Evolutionary conservation across 2,329 filamentous ascomycete genomes (phyloP), one percentile per base, ranked within the genome.

Genomic region (Alternaria brassicicola): DNA sequence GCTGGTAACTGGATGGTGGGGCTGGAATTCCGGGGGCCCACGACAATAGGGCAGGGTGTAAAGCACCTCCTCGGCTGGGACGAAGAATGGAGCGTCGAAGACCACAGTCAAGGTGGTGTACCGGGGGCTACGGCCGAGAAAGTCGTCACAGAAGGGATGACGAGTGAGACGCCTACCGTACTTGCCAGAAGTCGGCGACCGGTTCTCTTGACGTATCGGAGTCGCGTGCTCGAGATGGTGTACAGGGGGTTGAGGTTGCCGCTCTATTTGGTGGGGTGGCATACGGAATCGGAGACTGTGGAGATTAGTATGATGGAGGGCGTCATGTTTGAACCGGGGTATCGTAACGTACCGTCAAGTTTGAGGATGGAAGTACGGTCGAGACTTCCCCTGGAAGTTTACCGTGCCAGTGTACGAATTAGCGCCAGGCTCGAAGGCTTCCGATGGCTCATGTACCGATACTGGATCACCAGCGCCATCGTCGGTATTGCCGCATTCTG

Each of bases 1-100:
- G 85, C 86, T 13, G 95, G 95, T 26, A 98, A 98, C 79, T 98
- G 97, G 82, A 99, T 99, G 95, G 81, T 98, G 17, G 89, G 91
- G 45, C 80, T 97, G 15, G 85, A 87, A 59, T 85, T 97, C 50
- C 83, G 91, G 48, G 77, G 70, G 0, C 70, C 72, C 0, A 48
- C 55, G 2, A 52, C 52, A 2, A 46, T 56, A 0, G 61, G 57
- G 2, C 51, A 50, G 2, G 59, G 62, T 30, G 57, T 59, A 25
- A 71, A 65, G 48, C 58, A 61, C 6, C 36, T 68, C 41, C 52
- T 76, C 7, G 71, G 68, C 4, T 77, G 70, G 65, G 71, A 71
- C 26, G 72, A 76, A 19, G 73, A 72, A n/a, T 73, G 68, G 71
- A 67, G 67, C 30, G 59, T 62, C 2, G 66, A 72, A 42, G 67